Percentiles rank a stretch among this genome's conserved stretches.
Evolutionary conservation across 257 asterid genomes (phyloP).

Genomic region (Lycium barbarum): DNA sequence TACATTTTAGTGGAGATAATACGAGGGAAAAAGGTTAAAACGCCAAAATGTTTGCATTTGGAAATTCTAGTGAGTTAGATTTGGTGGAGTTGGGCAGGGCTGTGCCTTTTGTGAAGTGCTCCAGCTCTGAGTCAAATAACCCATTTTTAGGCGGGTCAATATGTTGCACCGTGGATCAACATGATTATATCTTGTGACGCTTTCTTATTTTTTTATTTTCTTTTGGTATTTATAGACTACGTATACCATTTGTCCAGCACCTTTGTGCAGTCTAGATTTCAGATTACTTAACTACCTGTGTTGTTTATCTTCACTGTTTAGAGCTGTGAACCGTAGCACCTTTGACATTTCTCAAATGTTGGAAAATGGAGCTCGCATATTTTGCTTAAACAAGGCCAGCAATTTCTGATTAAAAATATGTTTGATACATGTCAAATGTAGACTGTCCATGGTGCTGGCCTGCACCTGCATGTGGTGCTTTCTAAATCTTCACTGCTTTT

Average conservation of each 20-base stretch:
- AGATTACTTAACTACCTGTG: neutral
- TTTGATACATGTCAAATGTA: neutral
- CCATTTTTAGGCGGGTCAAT: neutral
- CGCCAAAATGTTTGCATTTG: neutral
- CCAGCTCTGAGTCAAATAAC: neutral
- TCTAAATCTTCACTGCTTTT: neutral
- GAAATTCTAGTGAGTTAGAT: neutral
- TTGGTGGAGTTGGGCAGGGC: neutral
- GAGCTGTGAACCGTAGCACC: neutral
- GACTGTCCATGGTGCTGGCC: neutral
- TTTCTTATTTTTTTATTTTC: neutral
- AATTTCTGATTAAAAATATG: neutral
- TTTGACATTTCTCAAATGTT: neutral
- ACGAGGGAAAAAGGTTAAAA: neutral
- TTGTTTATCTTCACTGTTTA: neutral
- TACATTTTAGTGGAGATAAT: slow-evolving; percentile 7
- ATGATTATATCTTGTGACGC: neutral
- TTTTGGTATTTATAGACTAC: neutral
- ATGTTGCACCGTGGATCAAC: neutral
- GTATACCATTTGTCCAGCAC: neutral
- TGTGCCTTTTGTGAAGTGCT: neutral
- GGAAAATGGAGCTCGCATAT: neutral
- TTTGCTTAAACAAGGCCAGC: neutral
- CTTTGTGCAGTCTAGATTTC: neutral
- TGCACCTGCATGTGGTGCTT: neutral